Conservation (phyloP, 257 asterid species). For the Coffea canephora region DNA sequence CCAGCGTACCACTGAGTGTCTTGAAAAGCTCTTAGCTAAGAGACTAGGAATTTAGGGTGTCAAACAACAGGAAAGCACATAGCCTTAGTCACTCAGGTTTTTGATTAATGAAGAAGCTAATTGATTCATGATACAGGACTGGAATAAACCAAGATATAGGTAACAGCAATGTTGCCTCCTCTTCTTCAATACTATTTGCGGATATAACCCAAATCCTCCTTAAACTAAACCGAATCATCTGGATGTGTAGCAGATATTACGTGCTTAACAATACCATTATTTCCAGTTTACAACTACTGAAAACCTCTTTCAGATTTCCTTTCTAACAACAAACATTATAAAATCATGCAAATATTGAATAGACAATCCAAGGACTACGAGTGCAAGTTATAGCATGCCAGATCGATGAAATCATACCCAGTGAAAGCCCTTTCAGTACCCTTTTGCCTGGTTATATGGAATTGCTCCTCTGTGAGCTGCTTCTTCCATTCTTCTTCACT, state of each 20-base stretch:
- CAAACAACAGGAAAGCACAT: not conserved
- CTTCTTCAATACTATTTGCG: not conserved
- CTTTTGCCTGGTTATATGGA: conserved; percentile 71
- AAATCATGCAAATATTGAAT: not conserved
- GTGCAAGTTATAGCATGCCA: too few species aligned
- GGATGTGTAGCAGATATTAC: not conserved
- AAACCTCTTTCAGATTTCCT: not conserved
- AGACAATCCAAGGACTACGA: not conserved
- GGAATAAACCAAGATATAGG: not conserved
- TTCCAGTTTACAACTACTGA: not conserved
- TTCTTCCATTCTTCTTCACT: conserved; percentile 79
- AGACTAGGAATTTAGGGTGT: not conserved
- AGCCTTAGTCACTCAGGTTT: not conserved
- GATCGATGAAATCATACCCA: conserved; percentile 47
- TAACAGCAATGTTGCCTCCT: not conserved
- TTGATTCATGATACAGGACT: not conserved
- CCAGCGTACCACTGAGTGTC: not conserved
- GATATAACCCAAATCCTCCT: not conserved
- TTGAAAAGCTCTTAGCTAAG: not conserved
- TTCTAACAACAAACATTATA: too few species aligned
- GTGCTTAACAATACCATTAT: not conserved
- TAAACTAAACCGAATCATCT: not conserved
- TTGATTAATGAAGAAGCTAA: not conserved
- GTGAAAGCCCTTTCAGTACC: conserved; percentile 98
- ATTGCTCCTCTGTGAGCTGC: conserved; percentile 60